These are phyloP conservation scores for Phtheirospermum japonicum DNA, from an alignment of 257 asterid species.

Conservation along the genomic window DNA sequence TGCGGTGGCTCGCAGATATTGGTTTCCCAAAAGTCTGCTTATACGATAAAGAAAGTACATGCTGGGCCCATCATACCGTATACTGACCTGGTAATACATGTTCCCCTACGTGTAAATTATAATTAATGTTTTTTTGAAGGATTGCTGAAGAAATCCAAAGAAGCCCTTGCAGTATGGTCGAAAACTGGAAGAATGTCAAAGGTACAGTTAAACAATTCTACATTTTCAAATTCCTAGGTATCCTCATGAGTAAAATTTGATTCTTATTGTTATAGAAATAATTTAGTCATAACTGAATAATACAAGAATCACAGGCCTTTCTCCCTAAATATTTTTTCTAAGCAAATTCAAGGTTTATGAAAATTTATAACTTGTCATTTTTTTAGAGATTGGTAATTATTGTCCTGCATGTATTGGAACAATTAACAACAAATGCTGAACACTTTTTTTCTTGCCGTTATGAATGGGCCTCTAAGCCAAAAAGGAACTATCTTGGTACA, in stretches of 20 bases:
- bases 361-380: background rate
- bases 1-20: no score
- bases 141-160: conserved; percentile 71
- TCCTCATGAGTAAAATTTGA: background rate
- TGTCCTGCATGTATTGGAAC: background rate
- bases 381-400: background rate
- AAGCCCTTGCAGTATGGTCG: conserved; percentile 50
- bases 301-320: background rate
- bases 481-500: conserved; percentile 29
- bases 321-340: background rate
- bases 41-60: no score
- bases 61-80: conserved; percentile 14
- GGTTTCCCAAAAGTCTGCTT: no score
- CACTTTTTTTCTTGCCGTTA: conserved; percentile 1
- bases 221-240: conserved; percentile 7
- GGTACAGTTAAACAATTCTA: conserved; percentile 39
- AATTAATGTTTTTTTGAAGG: conserved; percentile 48
- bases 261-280: no score
- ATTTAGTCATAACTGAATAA: background rate
- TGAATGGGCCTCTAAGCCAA: conserved; percentile 26
- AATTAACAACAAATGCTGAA: background rate
- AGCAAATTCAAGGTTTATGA: background rate
- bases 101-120: background rate
- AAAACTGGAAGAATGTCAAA: conserved; percentile 40
- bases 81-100: conserved; percentile 11